phyloP scores from a whole-genome alignment of 345 rosid species.

The Camelina laxa region DNA sequence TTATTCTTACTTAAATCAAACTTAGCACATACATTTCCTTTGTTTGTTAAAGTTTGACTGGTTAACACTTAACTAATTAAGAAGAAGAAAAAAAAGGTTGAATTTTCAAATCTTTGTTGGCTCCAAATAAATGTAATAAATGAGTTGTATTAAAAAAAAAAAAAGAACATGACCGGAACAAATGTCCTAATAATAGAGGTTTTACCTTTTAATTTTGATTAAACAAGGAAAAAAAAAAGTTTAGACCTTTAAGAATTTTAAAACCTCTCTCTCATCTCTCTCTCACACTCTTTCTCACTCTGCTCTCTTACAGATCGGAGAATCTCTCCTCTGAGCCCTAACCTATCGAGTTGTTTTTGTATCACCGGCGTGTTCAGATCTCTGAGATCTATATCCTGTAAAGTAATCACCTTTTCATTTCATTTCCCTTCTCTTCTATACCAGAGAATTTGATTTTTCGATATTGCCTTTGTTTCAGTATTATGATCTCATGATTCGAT shows the following conservation, averaged over 20 bases:
- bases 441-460: not conserved
- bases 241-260: not conserved
- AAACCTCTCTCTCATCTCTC: slow-evolving; percentile 6
- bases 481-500: not conserved
- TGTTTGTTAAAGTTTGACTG: not conserved
- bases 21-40: not conserved
- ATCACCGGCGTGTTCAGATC: slow-evolving; percentile 3
- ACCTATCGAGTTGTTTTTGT: not conserved
- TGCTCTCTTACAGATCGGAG: slow-evolving; percentile 19
- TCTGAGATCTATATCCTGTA: not conserved
- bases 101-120: not conserved
- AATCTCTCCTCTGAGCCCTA: slow-evolving; percentile 15
- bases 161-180: not conserved
- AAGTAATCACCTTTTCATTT: slow-evolving; percentile 8
- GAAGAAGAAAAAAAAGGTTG: not conserved
- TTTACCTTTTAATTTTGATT: not conserved
- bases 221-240: not conserved
- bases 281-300: slow-evolving; percentile 1
- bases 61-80: not conserved
- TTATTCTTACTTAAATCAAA: not conserved
- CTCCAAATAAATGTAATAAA: not conserved
- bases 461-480: not conserved
- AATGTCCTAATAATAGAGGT: not conserved
- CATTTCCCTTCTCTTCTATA: not conserved
- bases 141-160: not conserved